A percentile compares a stretch with the other conserved stretches of the same genome.
These are phyloP conservation scores for Agarophyton chilense DNA, from an alignment of 23 red algal genomes.

Conservation along the genomic window DNA sequence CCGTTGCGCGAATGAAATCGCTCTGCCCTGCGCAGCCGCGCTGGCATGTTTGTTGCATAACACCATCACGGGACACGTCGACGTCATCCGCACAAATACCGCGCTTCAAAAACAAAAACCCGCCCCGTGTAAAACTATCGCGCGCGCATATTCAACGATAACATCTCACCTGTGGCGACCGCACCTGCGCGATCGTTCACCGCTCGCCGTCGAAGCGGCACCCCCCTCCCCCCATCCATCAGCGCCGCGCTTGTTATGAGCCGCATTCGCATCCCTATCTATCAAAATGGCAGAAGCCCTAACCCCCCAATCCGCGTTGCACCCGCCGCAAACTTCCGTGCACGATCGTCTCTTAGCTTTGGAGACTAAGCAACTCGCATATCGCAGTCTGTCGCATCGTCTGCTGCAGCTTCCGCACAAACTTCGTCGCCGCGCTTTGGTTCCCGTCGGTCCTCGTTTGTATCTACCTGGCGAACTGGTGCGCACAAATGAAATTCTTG, in stretches of 20 bases:
- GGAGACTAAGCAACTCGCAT: constrained; percentile 23
- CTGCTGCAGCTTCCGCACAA: constrained; percentile 30
- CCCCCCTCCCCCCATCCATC: too few species aligned
- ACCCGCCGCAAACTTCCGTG: neutral
- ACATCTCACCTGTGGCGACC: too few species aligned
- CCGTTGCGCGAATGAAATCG: neutral
- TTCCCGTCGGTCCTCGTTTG: constrained; percentile 40
- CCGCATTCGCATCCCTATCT: too few species aligned
- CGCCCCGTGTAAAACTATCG: neutral
- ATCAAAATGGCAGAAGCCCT: constrained; percentile 3
- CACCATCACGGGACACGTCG: neutral
- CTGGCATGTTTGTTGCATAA: too few species aligned
- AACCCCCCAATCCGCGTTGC: neutral
- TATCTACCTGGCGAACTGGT: constrained; percentile 45
- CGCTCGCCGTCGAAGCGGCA: too few species aligned
- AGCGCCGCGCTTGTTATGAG: too few species aligned
- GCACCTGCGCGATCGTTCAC: too few species aligned
- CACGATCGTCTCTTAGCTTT: constrained; percentile 5
- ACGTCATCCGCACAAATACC: neutral
- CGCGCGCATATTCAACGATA: too few species aligned
- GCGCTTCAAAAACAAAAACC: neutral
- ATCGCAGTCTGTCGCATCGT: constrained; percentile 8
- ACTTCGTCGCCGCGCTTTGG: constrained; percentile 16
- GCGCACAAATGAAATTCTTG: constrained; percentile 31
- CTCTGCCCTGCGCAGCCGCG: too few species aligned